Evolutionary conservation across 441 rosid species (phyloP).

Genomic region (Breynia disticha): DNA sequence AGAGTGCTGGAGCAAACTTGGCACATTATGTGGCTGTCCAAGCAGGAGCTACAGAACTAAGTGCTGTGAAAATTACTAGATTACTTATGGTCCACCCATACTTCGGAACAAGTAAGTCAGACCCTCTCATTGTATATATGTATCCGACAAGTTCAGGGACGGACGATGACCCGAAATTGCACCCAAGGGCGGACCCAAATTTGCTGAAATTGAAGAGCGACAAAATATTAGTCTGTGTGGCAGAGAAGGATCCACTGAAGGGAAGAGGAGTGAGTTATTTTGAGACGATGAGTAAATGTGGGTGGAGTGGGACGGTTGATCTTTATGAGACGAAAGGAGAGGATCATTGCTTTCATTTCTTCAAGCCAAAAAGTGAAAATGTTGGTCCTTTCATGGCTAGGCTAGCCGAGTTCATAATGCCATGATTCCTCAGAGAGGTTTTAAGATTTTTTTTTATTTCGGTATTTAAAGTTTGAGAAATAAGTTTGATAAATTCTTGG

Average conservation of each 20-base stretch:
- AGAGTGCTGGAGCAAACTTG: conserved; percentile 34
- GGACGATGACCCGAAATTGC: conserved; percentile 26
- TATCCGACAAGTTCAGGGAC: conserved; percentile 26
- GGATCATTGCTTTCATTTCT: conserved; percentile 33
- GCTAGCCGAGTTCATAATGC: conserved; percentile 28
- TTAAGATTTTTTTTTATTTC: background rate
- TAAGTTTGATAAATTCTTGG: too few species aligned
- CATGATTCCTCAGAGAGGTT: background rate
- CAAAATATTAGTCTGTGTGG: conserved; percentile 28
- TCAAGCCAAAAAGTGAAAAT: conserved; percentile 18
- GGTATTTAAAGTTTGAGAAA: background rate
- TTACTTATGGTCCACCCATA: conserved; percentile 31
- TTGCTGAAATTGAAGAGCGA: conserved; percentile 17
- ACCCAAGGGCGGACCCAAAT: conserved; percentile 28
- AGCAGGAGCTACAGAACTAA: conserved; percentile 12
- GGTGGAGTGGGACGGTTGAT: conserved; percentile 24
- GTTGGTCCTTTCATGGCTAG: conserved; percentile 15
- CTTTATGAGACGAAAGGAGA: conserved; percentile 25
- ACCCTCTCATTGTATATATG: conserved; percentile 17
- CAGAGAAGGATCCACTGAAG: conserved; percentile 26
- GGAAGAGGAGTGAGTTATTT: conserved; percentile 23
- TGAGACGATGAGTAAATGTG: conserved; percentile 18
- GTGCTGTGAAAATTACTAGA: conserved; percentile 15
- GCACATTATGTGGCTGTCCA: conserved; percentile 32
- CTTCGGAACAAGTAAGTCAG: conserved; percentile 19